These are phyloP conservation scores for Oryza meyeriana DNA, from an alignment of 176 grass and related monocot species.

Conservation along the genomic window DNA sequence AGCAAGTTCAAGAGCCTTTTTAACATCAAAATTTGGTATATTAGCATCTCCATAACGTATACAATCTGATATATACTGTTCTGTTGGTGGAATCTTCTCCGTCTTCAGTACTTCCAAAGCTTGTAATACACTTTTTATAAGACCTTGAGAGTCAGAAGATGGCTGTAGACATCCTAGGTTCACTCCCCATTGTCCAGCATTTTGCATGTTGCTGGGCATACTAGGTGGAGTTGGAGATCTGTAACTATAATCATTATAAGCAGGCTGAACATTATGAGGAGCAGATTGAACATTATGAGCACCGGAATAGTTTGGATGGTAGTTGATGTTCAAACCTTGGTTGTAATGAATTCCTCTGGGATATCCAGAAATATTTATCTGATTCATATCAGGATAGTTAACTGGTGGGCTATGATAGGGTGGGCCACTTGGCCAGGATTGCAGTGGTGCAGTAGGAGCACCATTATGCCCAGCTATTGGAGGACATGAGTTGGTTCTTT, in stretches of 20 bases:
- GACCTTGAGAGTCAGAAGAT: conserved; percentile 47
- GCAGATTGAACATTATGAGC: conserved; percentile 42
- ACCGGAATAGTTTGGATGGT: conserved; percentile 48
- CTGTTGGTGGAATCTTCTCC: conserved; percentile 80
- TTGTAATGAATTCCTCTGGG: conserved; percentile 43
- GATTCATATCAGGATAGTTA: conserved; percentile 50
- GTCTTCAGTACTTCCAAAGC: conserved; percentile 73
- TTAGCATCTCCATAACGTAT: conserved; percentile 62
- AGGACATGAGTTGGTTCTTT: conserved; percentile 51
- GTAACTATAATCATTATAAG: conserved; percentile 58
- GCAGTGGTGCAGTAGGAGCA: conserved; percentile 33
- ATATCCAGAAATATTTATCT: conserved; percentile 54
- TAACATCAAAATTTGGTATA: conserved; percentile 64
- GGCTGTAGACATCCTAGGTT: conserved; percentile 32
- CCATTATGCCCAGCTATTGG: conserved; percentile 43
- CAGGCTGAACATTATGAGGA: conserved; percentile 45
- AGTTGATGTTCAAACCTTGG: conserved; percentile 53
- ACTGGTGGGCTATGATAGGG: conserved; percentile 39
- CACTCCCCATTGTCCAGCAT: conserved; percentile 35
- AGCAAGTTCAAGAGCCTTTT: conserved; percentile 58
- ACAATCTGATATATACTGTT: conserved; percentile 84
- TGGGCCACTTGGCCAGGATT: conserved; percentile 49
- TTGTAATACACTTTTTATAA: conserved; percentile 46
- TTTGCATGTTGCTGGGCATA: conserved; percentile 43
- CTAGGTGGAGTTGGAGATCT: conserved; percentile 44